Evolutionary conservation across 1,284 basidiomycete genomes (phyloP), one percentile per base, ranked within the genome.

Genomic region (Earliella scabrosa): DNA sequence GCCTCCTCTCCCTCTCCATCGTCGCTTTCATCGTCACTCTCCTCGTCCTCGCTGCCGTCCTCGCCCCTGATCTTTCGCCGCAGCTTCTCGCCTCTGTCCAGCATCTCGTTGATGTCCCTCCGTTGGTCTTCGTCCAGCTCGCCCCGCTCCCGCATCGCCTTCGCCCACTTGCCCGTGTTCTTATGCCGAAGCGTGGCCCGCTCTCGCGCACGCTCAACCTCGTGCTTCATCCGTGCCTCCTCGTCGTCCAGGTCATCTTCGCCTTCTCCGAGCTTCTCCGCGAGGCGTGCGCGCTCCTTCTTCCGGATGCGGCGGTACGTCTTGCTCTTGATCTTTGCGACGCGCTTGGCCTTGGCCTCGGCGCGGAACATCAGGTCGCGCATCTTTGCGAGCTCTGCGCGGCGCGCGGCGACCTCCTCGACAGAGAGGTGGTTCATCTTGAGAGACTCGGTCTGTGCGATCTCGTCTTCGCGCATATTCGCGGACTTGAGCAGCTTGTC

Each of bases 321-420:
- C 74, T 97, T 98, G 73, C 88, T 92, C 80, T 99, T 98, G 77
- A 99, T 98, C 76, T 97, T 98, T 36, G 90, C 86, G 9, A 97
- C 82, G 11, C 96, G 86, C 68, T 92, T 93, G 10, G 95, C 93
- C 71, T 97, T 97, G 35, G 87, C 79, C 67, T 99, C 96, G 0
- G 93, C 94, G 4, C 96, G 87, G 77, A 97, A 98, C 81, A 96
- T 92, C 45, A 98, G 81, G 66, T 98, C 95, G 29, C 97, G 87
- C 84, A 95, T 94, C 66, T 87, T 84, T 16, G 92, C 84, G 14
- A 98, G 82, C 68, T 96, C 92, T 1, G 82, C 83, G 1, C 93
- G 86, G 0, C 96, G 87, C 7, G 85, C 81, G 2, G 86, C 82
- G 36, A 96, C 90, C 70, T 97, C 95, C 68, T 94, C 93, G 2